Conservation (phyloP, 2,329 filamentous ascomycete genomes). For the Neonectria punicea region DNA sequence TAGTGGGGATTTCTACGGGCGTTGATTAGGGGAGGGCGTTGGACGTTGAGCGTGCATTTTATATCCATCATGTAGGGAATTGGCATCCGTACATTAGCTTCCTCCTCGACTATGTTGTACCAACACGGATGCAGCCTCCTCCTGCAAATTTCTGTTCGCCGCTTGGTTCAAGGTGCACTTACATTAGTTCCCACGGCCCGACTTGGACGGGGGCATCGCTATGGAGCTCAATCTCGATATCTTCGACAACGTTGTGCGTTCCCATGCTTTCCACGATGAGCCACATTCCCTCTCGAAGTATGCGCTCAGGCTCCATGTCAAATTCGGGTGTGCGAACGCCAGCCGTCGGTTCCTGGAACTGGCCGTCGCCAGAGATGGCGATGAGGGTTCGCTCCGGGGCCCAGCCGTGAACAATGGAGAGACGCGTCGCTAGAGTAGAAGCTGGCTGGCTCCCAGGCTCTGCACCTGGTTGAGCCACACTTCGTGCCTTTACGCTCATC, state of each 20-base stretch:
- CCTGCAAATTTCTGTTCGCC: no score
- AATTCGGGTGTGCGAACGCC: constrained; percentile 78
- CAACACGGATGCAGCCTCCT: neutral
- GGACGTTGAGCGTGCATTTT: constrained; percentile 20
- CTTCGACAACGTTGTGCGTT: constrained; percentile 53
- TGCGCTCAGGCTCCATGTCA: constrained; percentile 74
- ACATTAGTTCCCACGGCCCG: constrained; percentile 54
- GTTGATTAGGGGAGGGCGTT: constrained; percentile 7
- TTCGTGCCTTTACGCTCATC: constrained; percentile 53
- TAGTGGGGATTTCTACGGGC: constrained; percentile 23
- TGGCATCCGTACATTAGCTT: constrained; percentile 3
- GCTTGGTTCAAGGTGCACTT: neutral
- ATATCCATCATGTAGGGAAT: constrained; percentile 11
- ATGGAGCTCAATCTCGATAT: constrained; percentile 64
- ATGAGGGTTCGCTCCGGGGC: constrained; percentile 75
- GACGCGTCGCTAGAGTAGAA: constrained; percentile 69
- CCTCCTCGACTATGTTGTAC: neutral
- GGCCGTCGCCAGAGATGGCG: constrained; percentile 75
- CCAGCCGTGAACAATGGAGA: constrained; percentile 78
- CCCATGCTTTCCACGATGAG: constrained; percentile 84
- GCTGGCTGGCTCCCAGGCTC: constrained; percentile 32
- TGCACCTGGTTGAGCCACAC: constrained; percentile 41
- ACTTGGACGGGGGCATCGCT: constrained; percentile 59
- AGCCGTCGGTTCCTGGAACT: constrained; percentile 75
- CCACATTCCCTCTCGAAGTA: constrained; percentile 72